These are phyloP conservation scores for Brassica balearica DNA, from an alignment of 441 rosid genomes.

Conservation along the genomic window DNA sequence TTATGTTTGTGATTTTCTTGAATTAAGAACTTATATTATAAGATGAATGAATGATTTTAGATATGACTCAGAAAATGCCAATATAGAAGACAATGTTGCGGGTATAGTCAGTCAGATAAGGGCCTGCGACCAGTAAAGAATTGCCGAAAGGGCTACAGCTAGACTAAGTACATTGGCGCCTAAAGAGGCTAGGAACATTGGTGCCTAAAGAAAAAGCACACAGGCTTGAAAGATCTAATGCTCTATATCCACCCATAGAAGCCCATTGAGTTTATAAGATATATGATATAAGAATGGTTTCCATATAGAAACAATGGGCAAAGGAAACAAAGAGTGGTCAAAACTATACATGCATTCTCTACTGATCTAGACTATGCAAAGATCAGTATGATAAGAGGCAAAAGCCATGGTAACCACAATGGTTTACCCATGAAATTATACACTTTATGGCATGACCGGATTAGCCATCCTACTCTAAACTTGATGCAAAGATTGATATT, in stretches of 20 bases:
- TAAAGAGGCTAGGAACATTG: too few relatives aligned
- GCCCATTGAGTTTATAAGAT: not conserved
- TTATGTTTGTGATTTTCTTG: too few relatives aligned
- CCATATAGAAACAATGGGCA: not conserved
- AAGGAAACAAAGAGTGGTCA: not conserved
- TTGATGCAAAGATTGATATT: not conserved
- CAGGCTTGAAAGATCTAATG: too few relatives aligned
- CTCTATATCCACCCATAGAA: not conserved
- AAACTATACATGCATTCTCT: not conserved
- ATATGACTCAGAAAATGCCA: not conserved
- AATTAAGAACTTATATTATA: too few relatives aligned
- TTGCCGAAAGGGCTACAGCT: not conserved
- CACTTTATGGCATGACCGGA: not conserved
- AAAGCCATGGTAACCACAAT: not conserved
- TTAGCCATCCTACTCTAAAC: not conserved
- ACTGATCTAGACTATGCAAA: not conserved
- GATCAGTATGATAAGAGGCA: not conserved
- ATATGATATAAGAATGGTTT: not conserved
- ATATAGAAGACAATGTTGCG: not conserved
- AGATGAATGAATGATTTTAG: too few relatives aligned
- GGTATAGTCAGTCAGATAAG: not conserved
- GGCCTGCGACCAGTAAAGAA: not conserved
- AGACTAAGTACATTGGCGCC: too few relatives aligned
- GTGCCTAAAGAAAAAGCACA: too few relatives aligned
- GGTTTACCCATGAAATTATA: not conserved